Evolutionary conservation across 495 filamentous ascomycete genomes (phyloP).

Genomic region (Halenospora varia): DNA sequence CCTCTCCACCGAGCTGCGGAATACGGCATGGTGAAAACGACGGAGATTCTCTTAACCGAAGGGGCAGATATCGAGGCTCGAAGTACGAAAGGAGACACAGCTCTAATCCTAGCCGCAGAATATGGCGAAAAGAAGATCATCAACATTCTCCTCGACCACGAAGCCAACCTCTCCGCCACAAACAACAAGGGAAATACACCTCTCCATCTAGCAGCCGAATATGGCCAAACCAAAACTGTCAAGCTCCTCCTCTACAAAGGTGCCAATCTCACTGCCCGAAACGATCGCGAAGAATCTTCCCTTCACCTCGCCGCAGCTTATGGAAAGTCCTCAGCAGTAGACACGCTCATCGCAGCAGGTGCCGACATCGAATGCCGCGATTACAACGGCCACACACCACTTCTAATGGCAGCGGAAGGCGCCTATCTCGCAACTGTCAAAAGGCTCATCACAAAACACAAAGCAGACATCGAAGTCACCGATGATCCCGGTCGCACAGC

Average conservation of each 20-base stretch:
- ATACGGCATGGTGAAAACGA: conserved; percentile 13
- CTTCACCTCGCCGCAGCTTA: neutral
- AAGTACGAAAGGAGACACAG: neutral
- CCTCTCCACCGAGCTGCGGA: neutral
- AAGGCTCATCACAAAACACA: neutral
- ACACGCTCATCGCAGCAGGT: neutral
- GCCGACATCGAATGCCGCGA: neutral
- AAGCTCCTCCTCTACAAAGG: neutral
- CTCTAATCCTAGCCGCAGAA: neutral
- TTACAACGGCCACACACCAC: neutral
- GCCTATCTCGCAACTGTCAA: neutral
- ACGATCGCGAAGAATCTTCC: neutral
- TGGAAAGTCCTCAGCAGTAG: neutral
- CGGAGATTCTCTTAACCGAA: conserved; percentile 11
- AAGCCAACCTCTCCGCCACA: neutral
- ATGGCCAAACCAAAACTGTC: neutral
- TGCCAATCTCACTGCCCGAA: neutral
- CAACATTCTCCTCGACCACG: neutral
- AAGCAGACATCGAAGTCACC: neutral
- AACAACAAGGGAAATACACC: neutral
- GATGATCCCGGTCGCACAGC: neutral
- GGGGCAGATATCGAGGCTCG: conserved; percentile 15
- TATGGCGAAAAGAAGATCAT: neutral
- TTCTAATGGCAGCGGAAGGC: neutral
- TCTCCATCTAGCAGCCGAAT: neutral